phyloP scores from a whole-genome alignment of 108 stramenopile species.

The Cyclotella choctawhatcheeana region DNA sequence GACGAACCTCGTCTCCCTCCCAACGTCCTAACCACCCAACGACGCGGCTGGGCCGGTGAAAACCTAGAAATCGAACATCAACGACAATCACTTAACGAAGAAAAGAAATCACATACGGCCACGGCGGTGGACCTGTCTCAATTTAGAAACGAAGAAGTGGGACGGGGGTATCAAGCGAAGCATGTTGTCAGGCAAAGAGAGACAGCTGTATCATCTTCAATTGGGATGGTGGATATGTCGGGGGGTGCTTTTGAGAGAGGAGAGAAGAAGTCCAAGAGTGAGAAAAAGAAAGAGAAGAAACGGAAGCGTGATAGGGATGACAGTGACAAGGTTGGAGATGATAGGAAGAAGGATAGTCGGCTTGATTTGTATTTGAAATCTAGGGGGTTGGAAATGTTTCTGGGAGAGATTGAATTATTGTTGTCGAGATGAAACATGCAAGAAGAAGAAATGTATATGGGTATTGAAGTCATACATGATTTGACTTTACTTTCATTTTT shows the following conservation, averaged over 20 bases:
- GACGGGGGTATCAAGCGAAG: conserved; percentile 84
- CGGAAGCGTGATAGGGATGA: conserved; percentile 1
- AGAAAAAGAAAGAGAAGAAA: conserved; percentile 9
- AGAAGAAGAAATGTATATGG: too few species aligned
- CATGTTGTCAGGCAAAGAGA: conserved; percentile 77
- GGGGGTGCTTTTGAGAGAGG: conserved; percentile 26
- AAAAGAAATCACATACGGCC: conserved; percentile 17
- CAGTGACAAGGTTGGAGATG: neutral
- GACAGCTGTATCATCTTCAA: conserved; percentile 1
- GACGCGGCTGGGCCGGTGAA: conserved; percentile 32
- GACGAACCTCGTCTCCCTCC: conserved; percentile 21
- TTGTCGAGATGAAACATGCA: conserved; percentile 2
- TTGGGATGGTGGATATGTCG: conserved; percentile 57
- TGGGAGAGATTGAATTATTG: conserved; percentile 76
- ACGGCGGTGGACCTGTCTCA: conserved; percentile 75
- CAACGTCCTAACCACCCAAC: conserved; percentile 20
- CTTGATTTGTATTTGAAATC: conserved; percentile 58
- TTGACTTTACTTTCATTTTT: neutral
- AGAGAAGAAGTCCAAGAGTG: neutral
- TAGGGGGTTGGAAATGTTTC: conserved; percentile 68
- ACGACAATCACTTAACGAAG: conserved; percentile 19
- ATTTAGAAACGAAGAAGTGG: conserved; percentile 82
- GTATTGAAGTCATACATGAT: too few species aligned
- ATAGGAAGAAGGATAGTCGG: conserved; percentile 24
- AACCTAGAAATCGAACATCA: conserved; percentile 46